phyloP scores from a whole-genome alignment of 352 stramenopile genomes.

The Aphanomyces euteiches region DNA sequence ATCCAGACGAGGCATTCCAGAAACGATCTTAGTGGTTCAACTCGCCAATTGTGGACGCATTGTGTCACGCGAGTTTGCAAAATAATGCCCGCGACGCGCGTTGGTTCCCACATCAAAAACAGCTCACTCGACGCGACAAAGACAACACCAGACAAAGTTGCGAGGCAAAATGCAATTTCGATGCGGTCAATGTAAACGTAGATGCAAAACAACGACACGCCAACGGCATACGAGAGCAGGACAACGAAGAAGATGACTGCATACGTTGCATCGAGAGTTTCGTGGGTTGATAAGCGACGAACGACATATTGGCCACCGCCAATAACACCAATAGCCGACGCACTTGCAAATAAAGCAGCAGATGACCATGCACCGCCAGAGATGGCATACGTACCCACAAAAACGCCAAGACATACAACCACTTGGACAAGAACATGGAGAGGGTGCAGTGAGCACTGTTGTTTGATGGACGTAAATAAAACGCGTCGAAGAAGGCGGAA shows the following conservation, averaged over 20 bases:
- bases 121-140: constrained; percentile 78
- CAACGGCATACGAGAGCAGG: constrained; percentile 60
- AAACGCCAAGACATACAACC: constrained; percentile 64
- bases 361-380: constrained; percentile 63
- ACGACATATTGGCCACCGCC: constrained; percentile 68
- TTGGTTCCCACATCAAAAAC: constrained; percentile 79
- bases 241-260: constrained; percentile 71
- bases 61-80: constrained; percentile 72
- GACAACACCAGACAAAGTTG: constrained; percentile 69
- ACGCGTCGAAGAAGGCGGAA: constrained; percentile 9
- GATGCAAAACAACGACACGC: constrained; percentile 69
- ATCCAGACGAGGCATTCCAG: constrained; percentile 82
- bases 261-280: constrained; percentile 57
- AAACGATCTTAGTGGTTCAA: constrained; percentile 73
- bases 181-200: constrained; percentile 84
- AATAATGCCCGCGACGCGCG: constrained; percentile 62
- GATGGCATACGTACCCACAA: constrained; percentile 66
- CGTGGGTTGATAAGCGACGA: constrained; percentile 46
- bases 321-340: constrained; percentile 73
- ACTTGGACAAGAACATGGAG: constrained; percentile 74
- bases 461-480: constrained; percentile 56
- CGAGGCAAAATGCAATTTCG: constrained; percentile 77
- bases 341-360: constrained; percentile 62
- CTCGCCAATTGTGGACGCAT: constrained; percentile 69
- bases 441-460: constrained; percentile 71